These are phyloP conservation scores for Penicillium ucsense DNA, from an alignment of 495 filamentous ascomycete species.

Conservation along the genomic window DNA sequence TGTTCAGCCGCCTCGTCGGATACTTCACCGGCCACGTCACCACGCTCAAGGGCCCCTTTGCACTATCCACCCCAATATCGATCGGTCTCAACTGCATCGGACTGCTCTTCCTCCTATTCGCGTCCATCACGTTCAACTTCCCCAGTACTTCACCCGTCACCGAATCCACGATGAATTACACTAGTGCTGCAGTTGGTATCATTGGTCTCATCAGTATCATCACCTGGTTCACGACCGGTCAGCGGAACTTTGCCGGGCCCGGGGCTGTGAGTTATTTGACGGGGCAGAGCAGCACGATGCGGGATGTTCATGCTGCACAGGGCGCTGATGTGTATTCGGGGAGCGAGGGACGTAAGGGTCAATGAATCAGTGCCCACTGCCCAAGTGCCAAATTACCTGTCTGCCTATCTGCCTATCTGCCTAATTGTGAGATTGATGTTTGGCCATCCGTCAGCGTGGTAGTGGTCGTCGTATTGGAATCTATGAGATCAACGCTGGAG, in stretches of 20 bases:
- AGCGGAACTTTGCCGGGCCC: slow-evolving; percentile 44
- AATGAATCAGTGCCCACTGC: too few relatives aligned
- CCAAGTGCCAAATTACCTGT: too few relatives aligned
- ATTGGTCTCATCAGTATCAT: slow-evolving; percentile 41
- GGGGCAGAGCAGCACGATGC: slow-evolving; percentile 1
- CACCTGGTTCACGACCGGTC: slow-evolving; percentile 44
- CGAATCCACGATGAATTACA: slow-evolving; percentile 50
- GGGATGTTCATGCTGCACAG: not conserved
- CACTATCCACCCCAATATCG: slow-evolving; percentile 27
- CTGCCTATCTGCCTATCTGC: too few relatives aligned
- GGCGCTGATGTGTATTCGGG: not conserved
- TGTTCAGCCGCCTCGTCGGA: slow-evolving; percentile 41
- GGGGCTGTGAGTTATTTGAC: slow-evolving; percentile 13
- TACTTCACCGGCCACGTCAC: slow-evolving; percentile 33
- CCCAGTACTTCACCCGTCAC: slow-evolving; percentile 40
- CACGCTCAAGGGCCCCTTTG: slow-evolving; percentile 29
- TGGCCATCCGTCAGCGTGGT: not conserved
- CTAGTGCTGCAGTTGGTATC: slow-evolving; percentile 44
- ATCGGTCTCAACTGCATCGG: slow-evolving; percentile 42
- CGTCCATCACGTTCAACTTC: slow-evolving; percentile 50
- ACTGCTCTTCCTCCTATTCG: slow-evolving; percentile 44
- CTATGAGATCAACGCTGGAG: too few relatives aligned
- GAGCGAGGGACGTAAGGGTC: not conserved
- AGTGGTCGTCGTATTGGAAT: too few relatives aligned
- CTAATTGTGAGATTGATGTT: not conserved